Conservation (phyloP, 2,329 filamentous ascomycete species). For the Ophiostoma tasmaniense region DNA sequence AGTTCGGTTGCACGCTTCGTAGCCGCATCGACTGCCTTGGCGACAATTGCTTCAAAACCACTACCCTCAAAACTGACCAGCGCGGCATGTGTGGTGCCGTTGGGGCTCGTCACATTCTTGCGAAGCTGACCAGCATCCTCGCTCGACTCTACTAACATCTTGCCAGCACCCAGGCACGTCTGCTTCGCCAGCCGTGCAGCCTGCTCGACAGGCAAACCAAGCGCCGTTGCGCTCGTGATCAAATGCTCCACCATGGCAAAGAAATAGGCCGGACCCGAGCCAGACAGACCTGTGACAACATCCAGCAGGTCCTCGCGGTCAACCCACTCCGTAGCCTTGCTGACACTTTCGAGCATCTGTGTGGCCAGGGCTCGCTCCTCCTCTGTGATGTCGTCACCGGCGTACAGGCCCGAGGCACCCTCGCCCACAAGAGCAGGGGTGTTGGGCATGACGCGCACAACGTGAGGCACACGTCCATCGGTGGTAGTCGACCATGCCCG, state of each 20-base stretch:
- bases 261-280: slow-evolving; percentile 45
- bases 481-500: slow-evolving; percentile 32
- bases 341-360: slow-evolving; percentile 37
- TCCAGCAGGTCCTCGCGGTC: slow-evolving; percentile 41
- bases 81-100: slow-evolving; percentile 43
- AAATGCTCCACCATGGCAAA: slow-evolving; percentile 46
- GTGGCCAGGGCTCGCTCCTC: slow-evolving; percentile 36
- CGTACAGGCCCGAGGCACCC: slow-evolving; percentile 41
- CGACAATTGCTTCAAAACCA: slow-evolving; percentile 36
- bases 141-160: slow-evolving; percentile 40
- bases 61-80: slow-evolving; percentile 40
- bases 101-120: slow-evolving; percentile 45
- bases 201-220: slow-evolving; percentile 40
- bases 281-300: slow-evolving; percentile 42
- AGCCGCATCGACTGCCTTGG: slow-evolving; percentile 40
- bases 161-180: slow-evolving; percentile 43
- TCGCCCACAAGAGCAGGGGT: slow-evolving; percentile 43
- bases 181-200: slow-evolving; percentile 42
- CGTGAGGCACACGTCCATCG: slow-evolving; percentile 33
- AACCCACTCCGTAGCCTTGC: slow-evolving; percentile 42
- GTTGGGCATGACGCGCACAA: slow-evolving; percentile 47
- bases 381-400: slow-evolving; percentile 34
- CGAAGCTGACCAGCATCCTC: slow-evolving; percentile 40
- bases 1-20: slow-evolving; percentile 36
- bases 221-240: slow-evolving; percentile 34